A percentile compares a stretch with the other conserved stretches of the same genome.
These are phyloP conservation scores for Leccinum arenicola DNA, from an alignment of 768 basidiomycete genomes.

Conservation along the genomic window DNA sequence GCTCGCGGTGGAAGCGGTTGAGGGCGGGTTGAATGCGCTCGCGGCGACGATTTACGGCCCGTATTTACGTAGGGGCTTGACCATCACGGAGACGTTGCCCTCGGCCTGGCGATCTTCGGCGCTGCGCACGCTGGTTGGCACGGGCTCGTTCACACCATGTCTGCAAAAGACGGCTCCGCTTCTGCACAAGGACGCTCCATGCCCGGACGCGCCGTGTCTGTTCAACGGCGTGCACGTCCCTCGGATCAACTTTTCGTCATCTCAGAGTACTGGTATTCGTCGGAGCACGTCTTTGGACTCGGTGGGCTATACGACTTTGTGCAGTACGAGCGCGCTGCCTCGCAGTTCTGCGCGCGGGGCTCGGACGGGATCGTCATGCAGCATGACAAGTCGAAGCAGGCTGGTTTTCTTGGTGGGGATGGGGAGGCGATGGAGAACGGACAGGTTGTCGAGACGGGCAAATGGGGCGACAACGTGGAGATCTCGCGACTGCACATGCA, in stretches of 20 bases:
- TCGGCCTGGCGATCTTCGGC: slow-evolving; percentile 40
- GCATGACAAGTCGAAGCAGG: slow-evolving; percentile 53
- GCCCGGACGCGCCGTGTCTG: slow-evolving; percentile 80
- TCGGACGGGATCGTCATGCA: slow-evolving; percentile 76
- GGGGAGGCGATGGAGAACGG: slow-evolving; percentile 63
- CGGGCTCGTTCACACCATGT: slow-evolving; percentile 88
- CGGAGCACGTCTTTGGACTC: slow-evolving; percentile 92
- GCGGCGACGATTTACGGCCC: slow-evolving; percentile 76
- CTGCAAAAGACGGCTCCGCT: slow-evolving; percentile 68
- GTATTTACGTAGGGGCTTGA: slow-evolving; percentile 80
- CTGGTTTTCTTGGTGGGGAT: slow-evolving; percentile 53
- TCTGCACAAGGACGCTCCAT: slow-evolving; percentile 81
- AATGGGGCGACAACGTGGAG: slow-evolving; percentile 76
- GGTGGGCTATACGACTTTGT: slow-evolving; percentile 96
- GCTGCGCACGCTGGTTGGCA: slow-evolving; percentile 72
- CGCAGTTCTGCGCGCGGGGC: slow-evolving; percentile 73
- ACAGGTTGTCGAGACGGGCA: slow-evolving; percentile 55
- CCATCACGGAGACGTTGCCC: slow-evolving; percentile 57
- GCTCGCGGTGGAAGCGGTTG: slow-evolving; percentile 38
- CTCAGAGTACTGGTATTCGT: slow-evolving; percentile 99
- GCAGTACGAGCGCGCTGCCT: slow-evolving; percentile 91
- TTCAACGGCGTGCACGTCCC: slow-evolving; percentile 96
- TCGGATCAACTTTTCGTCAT: slow-evolving; percentile 88
- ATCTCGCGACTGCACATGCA: slow-evolving; percentile 89
- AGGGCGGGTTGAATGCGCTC: slow-evolving; percentile 20